Conservation (phyloP, 2,329 filamentous ascomycete genomes). For the Beauveria sp. region DNA sequence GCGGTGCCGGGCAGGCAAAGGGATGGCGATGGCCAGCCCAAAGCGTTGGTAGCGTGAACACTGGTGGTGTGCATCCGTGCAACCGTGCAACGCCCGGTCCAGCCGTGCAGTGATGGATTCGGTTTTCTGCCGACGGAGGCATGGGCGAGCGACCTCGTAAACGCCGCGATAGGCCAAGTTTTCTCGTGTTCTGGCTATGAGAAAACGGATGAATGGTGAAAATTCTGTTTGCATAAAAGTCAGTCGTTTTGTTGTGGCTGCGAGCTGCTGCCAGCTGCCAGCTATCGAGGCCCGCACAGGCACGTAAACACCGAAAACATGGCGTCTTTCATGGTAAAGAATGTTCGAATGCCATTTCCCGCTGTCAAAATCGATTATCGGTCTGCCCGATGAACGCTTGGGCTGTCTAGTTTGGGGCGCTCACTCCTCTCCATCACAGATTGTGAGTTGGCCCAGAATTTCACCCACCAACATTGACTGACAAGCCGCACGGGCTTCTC, state of each 20-base stretch:
- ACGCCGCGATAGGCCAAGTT: no score
- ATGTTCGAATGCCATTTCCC: background rate
- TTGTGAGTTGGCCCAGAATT: background rate
- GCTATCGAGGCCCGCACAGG: background rate
- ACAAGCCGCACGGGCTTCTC: slow-evolving; percentile 2
- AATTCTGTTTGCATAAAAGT: background rate
- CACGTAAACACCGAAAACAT: background rate
- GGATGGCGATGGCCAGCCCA: background rate
- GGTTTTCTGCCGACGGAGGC: no score
- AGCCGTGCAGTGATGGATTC: no score
- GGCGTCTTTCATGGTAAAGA: background rate
- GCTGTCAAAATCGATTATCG: background rate
- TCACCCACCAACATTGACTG: background rate
- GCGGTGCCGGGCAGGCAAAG: background rate
- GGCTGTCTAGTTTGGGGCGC: background rate
- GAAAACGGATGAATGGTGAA: background rate
- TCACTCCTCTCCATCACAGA: background rate
- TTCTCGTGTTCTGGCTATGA: background rate
- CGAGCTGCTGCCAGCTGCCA: background rate
- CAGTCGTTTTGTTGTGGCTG: background rate
- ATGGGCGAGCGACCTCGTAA: no score
- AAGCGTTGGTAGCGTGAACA: background rate
- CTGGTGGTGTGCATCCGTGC: background rate
- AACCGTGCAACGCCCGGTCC: no score
- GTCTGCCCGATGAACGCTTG: background rate